Conservation (phyloP, 768 basidiomycete species). For the Suillus subalutaceus region DNA sequence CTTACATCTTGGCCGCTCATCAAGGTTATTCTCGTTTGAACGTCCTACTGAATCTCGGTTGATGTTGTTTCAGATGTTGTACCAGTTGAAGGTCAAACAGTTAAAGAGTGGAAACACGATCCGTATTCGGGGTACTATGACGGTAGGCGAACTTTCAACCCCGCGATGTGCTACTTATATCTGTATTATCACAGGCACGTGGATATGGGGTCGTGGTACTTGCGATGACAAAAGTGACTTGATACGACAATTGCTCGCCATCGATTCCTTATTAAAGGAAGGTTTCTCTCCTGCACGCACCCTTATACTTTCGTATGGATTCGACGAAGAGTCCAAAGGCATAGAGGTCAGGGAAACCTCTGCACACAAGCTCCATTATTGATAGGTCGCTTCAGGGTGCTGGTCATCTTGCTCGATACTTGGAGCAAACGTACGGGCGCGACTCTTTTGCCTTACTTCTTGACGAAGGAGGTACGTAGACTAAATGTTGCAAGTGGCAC, state of each 20-base stretch:
- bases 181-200: constrained; percentile 40
- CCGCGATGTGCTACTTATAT: background rate
- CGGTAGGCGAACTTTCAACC: constrained; percentile 30
- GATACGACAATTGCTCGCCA: constrained; percentile 52
- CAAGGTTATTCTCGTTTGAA: constrained; percentile 35
- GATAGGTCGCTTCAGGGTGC: constrained; percentile 48
- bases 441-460: constrained; percentile 74
- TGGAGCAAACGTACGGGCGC: constrained; percentile 64
- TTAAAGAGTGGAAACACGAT: constrained; percentile 57
- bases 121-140: constrained; percentile 64
- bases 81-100: constrained; percentile 55
- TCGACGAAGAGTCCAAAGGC: constrained; percentile 61
- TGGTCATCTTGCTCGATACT: constrained; percentile 42
- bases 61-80: constrained; percentile 54
- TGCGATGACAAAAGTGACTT: constrained; percentile 73
- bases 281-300: constrained; percentile 50
- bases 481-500: background rate
- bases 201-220: constrained; percentile 78
- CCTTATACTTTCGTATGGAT: constrained; percentile 45
- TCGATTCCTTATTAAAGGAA: constrained; percentile 49
- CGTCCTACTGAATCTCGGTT: background rate
- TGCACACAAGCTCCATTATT: background rate
- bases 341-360: constrained; percentile 33
- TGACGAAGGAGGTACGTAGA: constrained; percentile 75
- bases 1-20: constrained; percentile 54